phyloP scores from a whole-genome alignment of 1,284 basidiomycete species.

The Ceratobasidium sp. region DNA sequence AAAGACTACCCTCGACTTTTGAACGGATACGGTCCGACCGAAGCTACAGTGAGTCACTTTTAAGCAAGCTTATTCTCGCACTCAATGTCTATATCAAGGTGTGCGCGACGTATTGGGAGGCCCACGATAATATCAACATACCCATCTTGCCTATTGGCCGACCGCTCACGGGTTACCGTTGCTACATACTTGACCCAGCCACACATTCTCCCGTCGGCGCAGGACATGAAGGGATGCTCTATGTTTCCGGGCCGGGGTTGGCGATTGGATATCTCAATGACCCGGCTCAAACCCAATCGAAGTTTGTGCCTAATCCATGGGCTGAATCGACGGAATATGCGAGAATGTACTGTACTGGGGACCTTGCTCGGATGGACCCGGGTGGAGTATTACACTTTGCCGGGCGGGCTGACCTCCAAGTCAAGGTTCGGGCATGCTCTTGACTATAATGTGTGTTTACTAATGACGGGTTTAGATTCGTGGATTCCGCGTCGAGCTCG shows the following conservation, averaged over 20 bases:
- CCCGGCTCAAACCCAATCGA: neutral
- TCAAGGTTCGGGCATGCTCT: neutral
- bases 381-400: neutral
- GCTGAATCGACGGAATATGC: neutral
- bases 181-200: constrained; percentile 10
- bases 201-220: neutral
- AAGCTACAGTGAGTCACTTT: constrained; percentile 3
- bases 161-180: neutral
- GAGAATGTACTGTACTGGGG: constrained; percentile 22
- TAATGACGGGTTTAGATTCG: neutral
- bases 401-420: constrained; percentile 18
- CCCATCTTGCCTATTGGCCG: constrained; percentile 14
- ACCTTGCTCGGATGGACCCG: neutral
- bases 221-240: neutral
- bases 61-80: neutral
- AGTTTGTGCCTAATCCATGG: constrained; percentile 21
- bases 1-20: neutral
- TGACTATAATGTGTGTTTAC: neutral
- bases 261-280: constrained; percentile 7
- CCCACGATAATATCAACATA: neutral
- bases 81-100: neutral
- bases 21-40: constrained; percentile 23
- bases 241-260: constrained; percentile 1
- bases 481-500: constrained; percentile 27
- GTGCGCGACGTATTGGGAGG: constrained; percentile 15